Evolutionary conservation across 2,329 filamentous ascomycete genomes (phyloP), one percentile per base, ranked within the genome.

Genomic region (Colletotrichum caudatum): DNA sequence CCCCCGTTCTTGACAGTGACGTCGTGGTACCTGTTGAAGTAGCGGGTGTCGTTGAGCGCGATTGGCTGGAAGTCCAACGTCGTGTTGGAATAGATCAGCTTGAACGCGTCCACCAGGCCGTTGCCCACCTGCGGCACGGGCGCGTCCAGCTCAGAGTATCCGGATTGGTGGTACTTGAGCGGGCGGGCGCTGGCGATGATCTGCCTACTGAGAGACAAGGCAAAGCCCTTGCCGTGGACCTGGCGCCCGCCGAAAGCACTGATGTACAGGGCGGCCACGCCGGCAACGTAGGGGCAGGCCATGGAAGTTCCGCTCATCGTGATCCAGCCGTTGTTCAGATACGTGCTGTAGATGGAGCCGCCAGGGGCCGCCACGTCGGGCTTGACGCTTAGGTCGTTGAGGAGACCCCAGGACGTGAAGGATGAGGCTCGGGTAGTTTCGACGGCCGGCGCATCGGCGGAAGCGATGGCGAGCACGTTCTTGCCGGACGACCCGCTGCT

Each of bases 261-360:
- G 61, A 82, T 78, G 56, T 80, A 82, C 20, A 83, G 76, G 23
- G 81, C 81, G 2, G 81, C 80, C 35, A 82, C 78, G 37, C 83
- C 84, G 33, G 84, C 84, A 8, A 85, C 79, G 66, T 84, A 84
- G 1, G 84, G 84, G 58, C 80, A 81, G 5, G 84, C 81, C 85
- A 87, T 87, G 2, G 83, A 85, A 0, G 85, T 87, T 56, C 85
- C 85, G 62, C 80, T 83, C 44, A 83, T 77, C 9, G 86, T 79
- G 5, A 79, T 79, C 64, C 78, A 78, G 8, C 73, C 73, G 37
- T 81, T 79, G 33, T 83, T 76, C 8, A 82, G 81, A 57, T 81
- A 86, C 1, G 84, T 85, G 23, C 82, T 83, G 61, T 84, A 79
- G 33, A 78, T 76, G 1, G 81, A 78, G 37, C 81, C 81, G 41